phyloP scores from a whole-genome alignment of 164 flowering plant genomes.

The Nymphaea thermarum region DNA sequence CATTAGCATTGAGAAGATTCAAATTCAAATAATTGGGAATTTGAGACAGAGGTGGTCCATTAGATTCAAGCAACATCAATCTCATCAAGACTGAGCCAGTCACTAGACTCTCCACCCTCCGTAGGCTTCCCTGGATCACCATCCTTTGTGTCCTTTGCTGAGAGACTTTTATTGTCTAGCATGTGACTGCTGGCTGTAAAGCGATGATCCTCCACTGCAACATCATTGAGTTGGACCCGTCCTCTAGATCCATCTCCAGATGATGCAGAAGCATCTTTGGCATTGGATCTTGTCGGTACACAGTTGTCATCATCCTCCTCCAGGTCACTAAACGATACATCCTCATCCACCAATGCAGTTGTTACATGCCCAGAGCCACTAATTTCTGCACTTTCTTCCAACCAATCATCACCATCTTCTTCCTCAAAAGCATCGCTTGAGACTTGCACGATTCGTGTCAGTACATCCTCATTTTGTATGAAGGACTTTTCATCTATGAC shows the following conservation, averaged over 20 bases:
- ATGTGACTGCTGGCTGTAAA: slow-evolving; percentile 3
- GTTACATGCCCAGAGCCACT: slow-evolving; percentile 22
- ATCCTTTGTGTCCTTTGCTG: neutral
- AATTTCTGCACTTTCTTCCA: slow-evolving; percentile 47
- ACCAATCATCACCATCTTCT: slow-evolving; percentile 70
- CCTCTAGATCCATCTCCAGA: slow-evolving; percentile 46
- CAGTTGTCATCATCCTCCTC: slow-evolving; percentile 59
- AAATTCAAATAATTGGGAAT: neutral
- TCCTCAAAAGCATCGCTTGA: slow-evolving; percentile 36
- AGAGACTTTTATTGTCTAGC: neutral
- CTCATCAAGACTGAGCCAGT: slow-evolving; percentile 73
- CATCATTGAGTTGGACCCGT: slow-evolving; percentile 57
- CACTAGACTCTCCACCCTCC: slow-evolving; percentile 43
- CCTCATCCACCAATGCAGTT: slow-evolving; percentile 51
- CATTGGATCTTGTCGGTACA: slow-evolving; percentile 23
- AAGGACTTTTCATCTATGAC: slow-evolving; percentile 45
- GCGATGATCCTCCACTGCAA: slow-evolving; percentile 17
- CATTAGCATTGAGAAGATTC: too few species aligned
- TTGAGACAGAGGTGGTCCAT: neutral
- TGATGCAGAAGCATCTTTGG: slow-evolving; percentile 29
- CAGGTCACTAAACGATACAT: slow-evolving; percentile 92
- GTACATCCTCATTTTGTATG: slow-evolving; percentile 18
- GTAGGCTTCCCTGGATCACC: neutral
- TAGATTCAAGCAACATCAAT: slow-evolving; percentile 27
- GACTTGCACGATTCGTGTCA: neutral